Conservation (phyloP, 768 basidiomycete species). For the Leccinum variicolor region DNA sequence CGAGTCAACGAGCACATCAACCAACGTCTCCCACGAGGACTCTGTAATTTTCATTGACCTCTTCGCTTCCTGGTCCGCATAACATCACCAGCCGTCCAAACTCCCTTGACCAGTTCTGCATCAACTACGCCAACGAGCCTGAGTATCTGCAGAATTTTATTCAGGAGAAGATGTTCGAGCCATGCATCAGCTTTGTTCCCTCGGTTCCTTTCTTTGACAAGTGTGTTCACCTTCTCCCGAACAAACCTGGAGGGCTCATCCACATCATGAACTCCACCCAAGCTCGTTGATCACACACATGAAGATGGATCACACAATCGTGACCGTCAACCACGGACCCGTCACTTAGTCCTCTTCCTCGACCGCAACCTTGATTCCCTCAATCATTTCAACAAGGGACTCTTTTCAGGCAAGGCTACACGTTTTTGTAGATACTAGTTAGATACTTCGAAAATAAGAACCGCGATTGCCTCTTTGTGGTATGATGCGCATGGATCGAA, state of each 20-base stretch:
- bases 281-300: slow-evolving; percentile 72
- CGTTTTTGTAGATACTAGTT: too few species aligned
- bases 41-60: slow-evolving; percentile 90
- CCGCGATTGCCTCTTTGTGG: too few species aligned
- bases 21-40: slow-evolving; percentile 86
- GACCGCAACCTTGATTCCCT: slow-evolving; percentile 81
- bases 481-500: too few species aligned
- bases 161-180: slow-evolving; percentile 77
- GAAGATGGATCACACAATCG: slow-evolving; percentile 92
- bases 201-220: slow-evolving; percentile 86
- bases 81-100: slow-evolving; percentile 85
- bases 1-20: slow-evolving; percentile 89
- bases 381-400: slow-evolving; percentile 84
- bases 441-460: too few species aligned
- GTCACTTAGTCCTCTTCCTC: slow-evolving; percentile 93
- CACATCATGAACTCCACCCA: slow-evolving; percentile 96
- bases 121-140: slow-evolving; percentile 93
- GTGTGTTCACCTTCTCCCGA: slow-evolving; percentile 81
- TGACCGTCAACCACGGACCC: slow-evolving; percentile 87
- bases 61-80: slow-evolving; percentile 90
- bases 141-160: slow-evolving; percentile 71
- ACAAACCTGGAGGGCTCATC: slow-evolving; percentile 85
- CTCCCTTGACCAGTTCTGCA: slow-evolving; percentile 92
- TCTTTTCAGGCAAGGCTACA: slow-evolving; percentile 81
- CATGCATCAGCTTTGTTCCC: slow-evolving; percentile 66